A percentile compares a stretch with the other conserved stretches of the same genome.
These are phyloP conservation scores for Excoecaria cochinchinensis DNA, from an alignment of 345 rosid species.

Conservation along the genomic window DNA sequence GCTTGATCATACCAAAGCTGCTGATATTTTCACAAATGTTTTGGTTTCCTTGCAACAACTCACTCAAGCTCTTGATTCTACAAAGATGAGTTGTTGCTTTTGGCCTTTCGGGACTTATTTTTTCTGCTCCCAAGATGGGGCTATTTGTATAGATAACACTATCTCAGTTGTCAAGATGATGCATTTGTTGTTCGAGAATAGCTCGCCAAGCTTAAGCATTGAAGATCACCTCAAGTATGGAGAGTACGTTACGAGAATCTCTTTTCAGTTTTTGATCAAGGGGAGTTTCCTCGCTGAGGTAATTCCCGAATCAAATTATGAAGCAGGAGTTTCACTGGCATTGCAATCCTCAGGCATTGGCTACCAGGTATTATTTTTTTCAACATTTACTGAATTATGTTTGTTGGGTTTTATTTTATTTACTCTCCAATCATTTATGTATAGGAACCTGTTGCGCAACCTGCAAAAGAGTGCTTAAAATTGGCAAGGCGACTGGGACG, in stretches of 20 bases:
- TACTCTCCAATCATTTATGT: constrained; percentile 4
- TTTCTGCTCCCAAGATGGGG: constrained; percentile 70
- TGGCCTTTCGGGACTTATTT: constrained; percentile 77
- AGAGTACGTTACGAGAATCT: constrained; percentile 41
- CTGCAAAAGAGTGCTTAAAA: constrained; percentile 43
- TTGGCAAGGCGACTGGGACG: constrained; percentile 42
- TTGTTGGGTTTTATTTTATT: neutral
- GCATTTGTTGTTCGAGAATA: constrained; percentile 40
- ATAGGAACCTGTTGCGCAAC: constrained; percentile 33
- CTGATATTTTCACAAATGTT: constrained; percentile 28
- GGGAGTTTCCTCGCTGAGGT: constrained; percentile 36
- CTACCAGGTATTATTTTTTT: constrained; percentile 29
- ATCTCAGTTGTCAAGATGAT: constrained; percentile 50
- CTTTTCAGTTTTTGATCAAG: constrained; percentile 38
- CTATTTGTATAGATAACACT: constrained; percentile 67
- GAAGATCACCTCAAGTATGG: constrained; percentile 68
- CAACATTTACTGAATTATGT: neutral
- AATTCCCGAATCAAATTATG: constrained; percentile 53
- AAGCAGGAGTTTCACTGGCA: constrained; percentile 62
- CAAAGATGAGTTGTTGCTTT: constrained; percentile 19
- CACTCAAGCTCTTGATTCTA: constrained; percentile 6
- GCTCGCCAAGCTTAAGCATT: constrained; percentile 31
- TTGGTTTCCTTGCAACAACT: constrained; percentile 10
- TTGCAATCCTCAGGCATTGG: constrained; percentile 60
- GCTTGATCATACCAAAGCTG: constrained; percentile 16